Conservation (phyloP, 495 filamentous ascomycete genomes). For the Aspergillus heteromorphus region DNA sequence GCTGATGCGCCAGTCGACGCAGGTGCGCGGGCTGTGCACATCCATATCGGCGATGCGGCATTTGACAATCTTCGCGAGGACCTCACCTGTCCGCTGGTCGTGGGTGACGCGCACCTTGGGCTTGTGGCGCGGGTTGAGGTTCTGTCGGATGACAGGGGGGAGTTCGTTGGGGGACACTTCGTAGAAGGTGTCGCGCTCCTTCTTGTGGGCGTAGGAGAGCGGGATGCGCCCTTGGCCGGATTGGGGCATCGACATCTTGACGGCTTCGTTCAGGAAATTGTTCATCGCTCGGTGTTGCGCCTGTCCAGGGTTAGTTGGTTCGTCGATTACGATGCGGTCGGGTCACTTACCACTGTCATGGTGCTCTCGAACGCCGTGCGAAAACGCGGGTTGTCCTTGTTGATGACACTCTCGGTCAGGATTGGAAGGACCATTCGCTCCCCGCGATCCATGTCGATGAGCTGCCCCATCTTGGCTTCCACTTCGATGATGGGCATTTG, state of each 20-base stretch:
- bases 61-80: constrained; percentile 84
- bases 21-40: constrained; percentile 63
- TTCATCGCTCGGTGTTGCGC: constrained; percentile 74
- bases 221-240: constrained; percentile 50
- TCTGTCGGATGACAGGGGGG: constrained; percentile 49
- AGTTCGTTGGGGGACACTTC: constrained; percentile 60
- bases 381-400: constrained; percentile 41
- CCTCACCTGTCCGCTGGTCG: constrained; percentile 64
- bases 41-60: constrained; percentile 77
- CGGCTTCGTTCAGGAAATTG: constrained; percentile 67
- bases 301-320: constrained; percentile 32
- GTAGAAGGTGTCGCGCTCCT: constrained; percentile 76
- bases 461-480: constrained; percentile 81
- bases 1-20: constrained; percentile 82
- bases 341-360: constrained; percentile 70
- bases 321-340: constrained; percentile 1
- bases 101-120: constrained; percentile 72
- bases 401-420: constrained; percentile 60
- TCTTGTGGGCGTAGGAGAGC: constrained; percentile 73
- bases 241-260: constrained; percentile 42
- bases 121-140: constrained; percentile 52
- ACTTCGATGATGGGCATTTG: constrained; percentile 77
- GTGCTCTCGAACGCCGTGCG: constrained; percentile 64
- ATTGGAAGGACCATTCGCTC: constrained; percentile 63
- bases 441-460: constrained; percentile 65